A percentile compares a stretch with the other conserved stretches of the same genome.
These are phyloP conservation scores for Malassezia furfur DNA, from an alignment of 1,284 basidiomycete genomes.

Conservation along the genomic window DNA sequence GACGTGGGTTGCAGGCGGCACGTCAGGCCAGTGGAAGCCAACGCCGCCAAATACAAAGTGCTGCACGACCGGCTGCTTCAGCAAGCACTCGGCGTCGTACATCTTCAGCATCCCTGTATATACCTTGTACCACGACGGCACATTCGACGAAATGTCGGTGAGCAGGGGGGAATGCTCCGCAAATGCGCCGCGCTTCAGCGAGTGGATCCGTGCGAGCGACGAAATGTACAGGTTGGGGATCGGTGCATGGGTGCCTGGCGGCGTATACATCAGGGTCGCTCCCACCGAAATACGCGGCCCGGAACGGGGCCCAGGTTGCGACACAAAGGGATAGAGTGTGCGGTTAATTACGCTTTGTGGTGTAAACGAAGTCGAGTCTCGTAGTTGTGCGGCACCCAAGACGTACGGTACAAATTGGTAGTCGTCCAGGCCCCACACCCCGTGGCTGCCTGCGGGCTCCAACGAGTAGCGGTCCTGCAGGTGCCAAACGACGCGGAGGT, in stretches of 20 bases:
- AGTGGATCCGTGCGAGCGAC: conserved; percentile 58
- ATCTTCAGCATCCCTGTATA: conserved; percentile 85
- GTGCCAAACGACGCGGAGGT: conserved; percentile 70
- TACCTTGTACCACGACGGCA: conserved; percentile 79
- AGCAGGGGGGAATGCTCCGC: conserved; percentile 59
- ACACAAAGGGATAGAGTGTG: conserved; percentile 2
- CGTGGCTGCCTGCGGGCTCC: conserved; percentile 17
- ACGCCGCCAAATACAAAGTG: conserved; percentile 69
- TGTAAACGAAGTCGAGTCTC: conserved; percentile 31
- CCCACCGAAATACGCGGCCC: conserved; percentile 8
- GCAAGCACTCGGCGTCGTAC: conserved; percentile 91
- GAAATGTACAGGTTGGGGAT: conserved; percentile 43
- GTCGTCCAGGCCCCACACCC: conserved; percentile 93
- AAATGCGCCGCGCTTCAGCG: conserved; percentile 34
- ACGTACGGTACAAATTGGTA: conserved; percentile 82
- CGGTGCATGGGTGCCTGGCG: neutral
- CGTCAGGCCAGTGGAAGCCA: conserved; percentile 14
- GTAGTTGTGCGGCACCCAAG: conserved; percentile 80
- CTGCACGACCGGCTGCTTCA: conserved; percentile 92
- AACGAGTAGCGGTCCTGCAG: conserved; percentile 81
- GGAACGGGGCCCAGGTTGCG: neutral
- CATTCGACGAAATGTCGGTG: conserved; percentile 70
- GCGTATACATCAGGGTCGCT: conserved; percentile 1
- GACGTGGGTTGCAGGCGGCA: no score
- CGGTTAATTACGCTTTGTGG: neutral